Evolutionary conservation across 441 rosid species (phyloP), one percentile per base, ranked within the genome.

Genomic region (Aleurites moluccanus): DNA sequence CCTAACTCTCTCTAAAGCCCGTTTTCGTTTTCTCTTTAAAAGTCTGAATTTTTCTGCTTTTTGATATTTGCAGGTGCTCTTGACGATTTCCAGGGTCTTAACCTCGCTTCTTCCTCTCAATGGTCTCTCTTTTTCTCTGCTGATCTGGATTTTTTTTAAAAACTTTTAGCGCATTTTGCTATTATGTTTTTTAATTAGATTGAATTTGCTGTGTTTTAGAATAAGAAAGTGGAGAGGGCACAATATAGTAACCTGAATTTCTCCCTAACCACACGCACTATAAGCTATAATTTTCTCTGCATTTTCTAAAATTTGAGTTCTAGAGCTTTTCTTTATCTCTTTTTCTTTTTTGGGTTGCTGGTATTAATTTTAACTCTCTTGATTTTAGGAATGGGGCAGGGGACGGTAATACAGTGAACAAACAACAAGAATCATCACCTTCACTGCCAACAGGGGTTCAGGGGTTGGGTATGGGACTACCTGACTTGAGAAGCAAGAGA

Each of bases 71-170:
- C 88, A 95, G 99, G 97, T 79, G 99, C 97, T 76, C 88, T 95
- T 90, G 96, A 90, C 80, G 99, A 95, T 88, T 93, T 95, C 85
- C 92, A 90, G 85, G 86, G 73, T 85, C 92, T 95, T 81, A 89
- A 90, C 73, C 89, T 95, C 6, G 75, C 82, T 59, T 75, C 86
- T 70, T 66, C 86, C 38, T 63, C 88, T 80, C 92, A 74, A 80
- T 85, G 86, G 95, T 89, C 53, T 56, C 44, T 30, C 30, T 61
- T n/a, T 45, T 40, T 27, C 6, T 18, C 49, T 16, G 7, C 6
- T 30, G 5, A 47, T 2, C 49, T n/a, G 65, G 2, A 65, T 11
- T n/a, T 1, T 13, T 16, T n/a, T 2, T n/a, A n/a, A n/a, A n/a
- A n/a, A n/a, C n/a, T 14, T 44, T 15, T n/a, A n/a, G n/a, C n/a